Percentiles rank a stretch among this genome's conserved stretches.
Evolutionary conservation across 768 basidiomycete genomes (phyloP).

Genomic region (Calocybe indica): DNA sequence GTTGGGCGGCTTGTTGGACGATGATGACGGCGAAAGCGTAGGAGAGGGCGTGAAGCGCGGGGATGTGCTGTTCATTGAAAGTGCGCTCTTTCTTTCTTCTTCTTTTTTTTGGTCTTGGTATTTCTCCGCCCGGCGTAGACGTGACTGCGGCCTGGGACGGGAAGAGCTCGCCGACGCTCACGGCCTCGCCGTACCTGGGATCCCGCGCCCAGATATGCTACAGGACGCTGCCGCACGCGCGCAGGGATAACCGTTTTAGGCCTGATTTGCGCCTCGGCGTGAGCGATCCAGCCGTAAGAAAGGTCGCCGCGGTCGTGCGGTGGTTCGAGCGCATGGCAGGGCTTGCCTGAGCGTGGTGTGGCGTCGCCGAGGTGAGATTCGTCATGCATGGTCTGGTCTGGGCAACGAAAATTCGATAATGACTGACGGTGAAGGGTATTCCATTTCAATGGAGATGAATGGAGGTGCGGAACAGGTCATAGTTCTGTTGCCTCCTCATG

Average conservation of each 20-base stretch:
- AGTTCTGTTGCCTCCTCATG: no score
- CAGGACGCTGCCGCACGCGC: slow-evolving; percentile 64
- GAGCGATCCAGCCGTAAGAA: slow-evolving; percentile 64
- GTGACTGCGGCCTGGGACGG: slow-evolving; percentile 44
- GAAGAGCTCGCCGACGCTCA: slow-evolving; percentile 40
- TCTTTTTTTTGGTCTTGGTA: not conserved
- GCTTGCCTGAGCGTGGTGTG: slow-evolving; percentile 16
- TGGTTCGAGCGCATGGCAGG: slow-evolving; percentile 81
- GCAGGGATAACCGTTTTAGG: slow-evolving; percentile 52
- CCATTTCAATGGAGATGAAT: no score
- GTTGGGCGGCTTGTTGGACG: slow-evolving; percentile 51
- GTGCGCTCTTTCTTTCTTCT: slow-evolving; percentile 31
- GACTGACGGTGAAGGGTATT: no score
- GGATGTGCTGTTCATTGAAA: slow-evolving; percentile 66
- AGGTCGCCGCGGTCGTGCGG: slow-evolving; percentile 54
- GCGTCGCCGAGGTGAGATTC: no score
- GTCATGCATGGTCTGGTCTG: no score
- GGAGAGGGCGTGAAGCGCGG: slow-evolving; percentile 49
- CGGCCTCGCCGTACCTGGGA: slow-evolving; percentile 63
- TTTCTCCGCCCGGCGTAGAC: slow-evolving; percentile 29
- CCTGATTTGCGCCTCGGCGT: slow-evolving; percentile 69
- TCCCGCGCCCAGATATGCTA: slow-evolving; percentile 68
- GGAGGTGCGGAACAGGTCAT: no score
- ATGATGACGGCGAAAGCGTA: slow-evolving; percentile 7
- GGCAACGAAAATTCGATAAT: no score